These are phyloP conservation scores for Kwoniella dejecticola DNA, from an alignment of 768 basidiomycete genomes.

Conservation along the genomic window DNA sequence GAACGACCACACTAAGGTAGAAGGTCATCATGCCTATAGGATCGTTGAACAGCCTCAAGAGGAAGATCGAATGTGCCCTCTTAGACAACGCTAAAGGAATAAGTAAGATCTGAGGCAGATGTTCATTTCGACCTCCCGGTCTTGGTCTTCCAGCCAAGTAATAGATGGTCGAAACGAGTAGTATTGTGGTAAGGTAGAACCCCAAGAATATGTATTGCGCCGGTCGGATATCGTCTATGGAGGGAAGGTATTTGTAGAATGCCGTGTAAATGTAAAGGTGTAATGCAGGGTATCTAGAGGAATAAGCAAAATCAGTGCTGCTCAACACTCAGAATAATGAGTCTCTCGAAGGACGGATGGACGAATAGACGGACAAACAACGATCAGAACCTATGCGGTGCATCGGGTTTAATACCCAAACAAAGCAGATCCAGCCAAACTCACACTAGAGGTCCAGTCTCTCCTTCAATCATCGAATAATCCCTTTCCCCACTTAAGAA, in stretches of 20 bases:
- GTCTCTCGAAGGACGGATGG: background rate
- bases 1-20: slow-evolving; percentile 66
- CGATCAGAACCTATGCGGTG: too few relatives aligned
- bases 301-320: slow-evolving; percentile 2
- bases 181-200: slow-evolving; percentile 71
- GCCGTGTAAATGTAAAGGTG: slow-evolving; percentile 80
- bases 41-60: slow-evolving; percentile 91
- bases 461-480: slow-evolving; percentile 79
- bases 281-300: slow-evolving; percentile 86
- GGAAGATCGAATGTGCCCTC: slow-evolving; percentile 88
- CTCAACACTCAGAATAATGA: too few relatives aligned
- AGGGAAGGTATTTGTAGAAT: slow-evolving; percentile 63
- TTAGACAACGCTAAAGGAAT: slow-evolving; percentile 79
- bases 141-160: slow-evolving; percentile 26
- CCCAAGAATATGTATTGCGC: slow-evolving; percentile 78
- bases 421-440: too few relatives aligned
- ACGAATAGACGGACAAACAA: too few relatives aligned
- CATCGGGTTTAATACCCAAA: too few relatives aligned
- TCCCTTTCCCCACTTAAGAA: slow-evolving; percentile 80
- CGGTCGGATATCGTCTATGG: slow-evolving; percentile 61
- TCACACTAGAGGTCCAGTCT: slow-evolving; percentile 91
- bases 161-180: slow-evolving; percentile 72
- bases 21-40: slow-evolving; percentile 66
- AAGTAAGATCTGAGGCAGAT: slow-evolving; percentile 58
- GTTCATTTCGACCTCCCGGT: slow-evolving; percentile 54